These are phyloP conservation scores for Pezicula rhizophila DNA, from an alignment of 2,329 filamentous ascomycete genomes.

Conservation along the genomic window DNA sequence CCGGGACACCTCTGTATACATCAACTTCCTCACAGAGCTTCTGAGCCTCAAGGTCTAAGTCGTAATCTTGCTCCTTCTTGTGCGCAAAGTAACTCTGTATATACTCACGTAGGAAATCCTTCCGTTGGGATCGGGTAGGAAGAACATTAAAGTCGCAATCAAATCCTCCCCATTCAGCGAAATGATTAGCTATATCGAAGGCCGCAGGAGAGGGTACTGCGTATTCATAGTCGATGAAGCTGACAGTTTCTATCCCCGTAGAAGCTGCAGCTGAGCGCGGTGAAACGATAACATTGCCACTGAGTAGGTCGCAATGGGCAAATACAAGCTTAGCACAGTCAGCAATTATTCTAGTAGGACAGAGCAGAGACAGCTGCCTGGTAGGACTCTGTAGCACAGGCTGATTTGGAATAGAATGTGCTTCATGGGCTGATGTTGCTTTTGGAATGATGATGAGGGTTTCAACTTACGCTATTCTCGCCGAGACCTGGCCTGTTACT, in stretches of 20 bases:
- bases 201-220: slow-evolving; percentile 88
- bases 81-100: slow-evolving; percentile 65
- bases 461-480: slow-evolving; percentile 58
- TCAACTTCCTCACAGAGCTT: slow-evolving; percentile 78
- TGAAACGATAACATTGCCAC: slow-evolving; percentile 89
- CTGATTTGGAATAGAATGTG: no score
- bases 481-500: slow-evolving; percentile 74
- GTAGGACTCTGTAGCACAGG: background rate
- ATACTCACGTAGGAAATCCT: slow-evolving; percentile 79
- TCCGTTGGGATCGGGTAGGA: slow-evolving; percentile 70
- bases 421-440: background rate
- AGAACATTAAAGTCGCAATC: slow-evolving; percentile 85
- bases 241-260: slow-evolving; percentile 46
- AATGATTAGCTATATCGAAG: slow-evolving; percentile 96
- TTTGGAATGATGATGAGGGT: background rate
- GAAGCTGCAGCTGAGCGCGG: slow-evolving; percentile 34
- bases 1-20: slow-evolving; percentile 79
- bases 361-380: background rate
- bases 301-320: slow-evolving; percentile 91
- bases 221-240: slow-evolving; percentile 98
- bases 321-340: slow-evolving; percentile 64
- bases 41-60: slow-evolving; percentile 57
- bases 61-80: slow-evolving; percentile 33
- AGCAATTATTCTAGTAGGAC: slow-evolving; percentile 7
- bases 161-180: slow-evolving; percentile 96